Conservation (phyloP, 495 filamentous ascomycete genomes). For the Neurospora pannonica region DNA sequence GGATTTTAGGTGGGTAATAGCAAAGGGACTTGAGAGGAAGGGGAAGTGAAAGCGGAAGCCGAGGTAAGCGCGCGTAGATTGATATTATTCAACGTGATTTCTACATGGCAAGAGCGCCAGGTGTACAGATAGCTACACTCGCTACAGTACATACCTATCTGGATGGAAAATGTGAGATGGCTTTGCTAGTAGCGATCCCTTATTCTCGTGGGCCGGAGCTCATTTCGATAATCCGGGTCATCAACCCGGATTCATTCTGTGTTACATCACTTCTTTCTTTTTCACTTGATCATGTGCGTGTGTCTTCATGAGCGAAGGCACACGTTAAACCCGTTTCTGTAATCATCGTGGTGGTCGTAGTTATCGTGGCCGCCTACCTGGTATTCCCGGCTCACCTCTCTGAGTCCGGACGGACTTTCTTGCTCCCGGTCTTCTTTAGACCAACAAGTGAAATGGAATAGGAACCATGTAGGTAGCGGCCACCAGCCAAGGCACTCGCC, state of each 20-base stretch:
- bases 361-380: not conserved
- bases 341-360: not conserved
- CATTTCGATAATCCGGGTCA: not conserved
- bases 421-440: not conserved
- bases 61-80: not conserved
- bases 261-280: not conserved
- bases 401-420: not conserved
- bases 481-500: not conserved
- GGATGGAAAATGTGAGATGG: not conserved
- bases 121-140: not conserved
- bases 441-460: not conserved
- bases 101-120: not conserved
- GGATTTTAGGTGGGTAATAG: not conserved
- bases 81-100: not conserved
- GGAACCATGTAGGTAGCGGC: not conserved
- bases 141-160: too few species aligned
- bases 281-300: not conserved
- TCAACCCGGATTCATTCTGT: not conserved
- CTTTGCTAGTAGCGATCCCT: not conserved
- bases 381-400: not conserved
- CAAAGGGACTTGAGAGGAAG: not conserved
- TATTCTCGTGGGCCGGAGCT: not conserved
- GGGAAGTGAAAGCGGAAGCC: not conserved
- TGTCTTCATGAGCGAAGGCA: conserved; percentile 3
- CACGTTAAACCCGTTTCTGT: not conserved